Evolutionary conservation across 768 basidiomycete species (phyloP).

Genomic region (Thelephora aurantiotincta): DNA sequence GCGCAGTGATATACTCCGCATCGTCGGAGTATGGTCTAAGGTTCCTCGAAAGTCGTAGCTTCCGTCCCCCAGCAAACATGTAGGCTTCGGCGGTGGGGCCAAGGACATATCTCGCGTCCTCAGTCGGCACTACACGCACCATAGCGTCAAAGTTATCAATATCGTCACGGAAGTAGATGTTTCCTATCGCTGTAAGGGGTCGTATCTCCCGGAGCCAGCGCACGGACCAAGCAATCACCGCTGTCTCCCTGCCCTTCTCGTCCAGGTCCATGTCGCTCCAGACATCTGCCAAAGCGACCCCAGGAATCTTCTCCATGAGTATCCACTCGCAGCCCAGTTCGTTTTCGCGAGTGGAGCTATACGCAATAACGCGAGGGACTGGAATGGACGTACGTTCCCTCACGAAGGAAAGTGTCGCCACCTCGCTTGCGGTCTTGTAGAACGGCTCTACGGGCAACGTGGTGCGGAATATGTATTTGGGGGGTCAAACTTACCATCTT

Average conservation of each 20-base stretch:
- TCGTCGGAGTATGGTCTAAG: too few species aligned
- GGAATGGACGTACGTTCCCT: constrained; percentile 13
- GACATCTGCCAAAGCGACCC: neutral
- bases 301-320: constrained; percentile 11
- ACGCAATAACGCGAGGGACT: constrained; percentile 14
- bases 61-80: too few species aligned
- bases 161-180: too few species aligned
- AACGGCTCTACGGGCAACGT: neutral
- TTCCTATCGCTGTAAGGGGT: too few species aligned
- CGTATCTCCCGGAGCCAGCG: neutral
- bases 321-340: constrained; percentile 16
- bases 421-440: constrained; percentile 17
- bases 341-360: constrained; percentile 15
- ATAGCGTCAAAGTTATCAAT: too few species aligned
- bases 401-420: constrained; percentile 16
- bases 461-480: neutral
- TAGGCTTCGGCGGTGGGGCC: too few species aligned
- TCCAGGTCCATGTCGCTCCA: neutral
- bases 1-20: too few species aligned
- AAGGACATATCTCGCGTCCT: too few species aligned
- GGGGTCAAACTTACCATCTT: neutral
- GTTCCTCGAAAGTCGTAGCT: too few species aligned
- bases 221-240: neutral
- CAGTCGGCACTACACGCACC: too few species aligned
- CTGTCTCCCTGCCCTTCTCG: neutral